Evolutionary conservation across 2,329 filamentous ascomycete genomes (phyloP).

Genomic region (Lachnellula hyalina): DNA sequence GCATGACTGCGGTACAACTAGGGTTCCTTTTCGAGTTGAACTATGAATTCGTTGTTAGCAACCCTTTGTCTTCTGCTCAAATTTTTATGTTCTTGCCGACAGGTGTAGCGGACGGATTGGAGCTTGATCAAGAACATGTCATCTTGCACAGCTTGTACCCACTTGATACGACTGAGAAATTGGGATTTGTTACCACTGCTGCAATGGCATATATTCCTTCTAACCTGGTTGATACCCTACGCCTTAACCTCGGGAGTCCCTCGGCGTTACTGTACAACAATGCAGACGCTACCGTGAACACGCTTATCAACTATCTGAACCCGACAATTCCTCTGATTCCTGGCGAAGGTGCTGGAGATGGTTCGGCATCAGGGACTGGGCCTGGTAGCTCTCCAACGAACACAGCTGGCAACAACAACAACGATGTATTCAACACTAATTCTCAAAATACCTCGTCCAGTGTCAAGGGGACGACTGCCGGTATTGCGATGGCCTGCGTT

Average conservation of each 20-base stretch:
- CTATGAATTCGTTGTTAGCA: constrained; percentile 73
- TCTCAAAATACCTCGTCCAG: constrained; percentile 44
- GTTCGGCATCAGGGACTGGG: constrained; percentile 32
- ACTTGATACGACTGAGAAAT: constrained; percentile 61
- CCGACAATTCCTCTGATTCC: constrained; percentile 55
- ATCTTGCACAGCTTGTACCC: constrained; percentile 69
- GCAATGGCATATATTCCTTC: constrained; percentile 72
- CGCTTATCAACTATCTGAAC: constrained; percentile 78
- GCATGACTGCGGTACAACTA: constrained; percentile 71
- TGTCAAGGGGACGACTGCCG: constrained; percentile 58
- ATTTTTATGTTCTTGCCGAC: constrained; percentile 75
- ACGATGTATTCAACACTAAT: constrained; percentile 36
- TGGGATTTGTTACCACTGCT: constrained; percentile 77
- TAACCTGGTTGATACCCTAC: constrained; percentile 61
- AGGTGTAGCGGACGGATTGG: constrained; percentile 52
- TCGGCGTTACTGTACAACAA: constrained; percentile 73
- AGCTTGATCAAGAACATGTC: constrained; percentile 43
- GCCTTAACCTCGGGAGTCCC: constrained; percentile 64
- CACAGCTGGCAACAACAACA: constrained; percentile 33
- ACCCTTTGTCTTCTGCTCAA: constrained; percentile 70
- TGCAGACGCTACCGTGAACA: constrained; percentile 56
- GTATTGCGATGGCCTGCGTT: constrained; percentile 59
- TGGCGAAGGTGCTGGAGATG: constrained; percentile 36
- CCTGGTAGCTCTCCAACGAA: constrained; percentile 32
- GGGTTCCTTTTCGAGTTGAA: constrained; percentile 78